These are phyloP conservation scores for Wakefieldia striispora DNA, from an alignment of 768 basidiomycete species.

Conservation along the genomic window DNA sequence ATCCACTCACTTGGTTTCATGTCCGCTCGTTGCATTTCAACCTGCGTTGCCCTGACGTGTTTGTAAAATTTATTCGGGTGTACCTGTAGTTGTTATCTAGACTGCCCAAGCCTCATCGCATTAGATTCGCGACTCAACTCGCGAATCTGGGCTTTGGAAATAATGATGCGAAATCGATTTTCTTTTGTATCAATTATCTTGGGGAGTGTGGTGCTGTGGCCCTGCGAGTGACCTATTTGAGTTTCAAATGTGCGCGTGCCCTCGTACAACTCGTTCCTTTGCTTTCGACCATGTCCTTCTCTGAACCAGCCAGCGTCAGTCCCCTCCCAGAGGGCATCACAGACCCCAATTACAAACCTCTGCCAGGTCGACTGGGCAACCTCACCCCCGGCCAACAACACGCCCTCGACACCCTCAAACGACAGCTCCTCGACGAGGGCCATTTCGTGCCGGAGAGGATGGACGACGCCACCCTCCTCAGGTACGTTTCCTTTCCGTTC, in stretches of 20 bases:
- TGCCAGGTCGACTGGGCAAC: conserved; percentile 79
- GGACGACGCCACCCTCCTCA: conserved; percentile 68
- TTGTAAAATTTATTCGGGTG: conserved; percentile 13
- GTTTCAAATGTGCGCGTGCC: conserved; percentile 7
- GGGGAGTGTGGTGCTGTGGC: no score
- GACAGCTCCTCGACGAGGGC: conserved; percentile 59
- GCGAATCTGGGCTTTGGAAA: conserved; percentile 30
- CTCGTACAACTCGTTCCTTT: neutral
- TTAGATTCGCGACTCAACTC: conserved; percentile 35
- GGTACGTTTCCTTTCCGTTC: conserved; percentile 38
- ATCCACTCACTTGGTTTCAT: conserved; percentile 6
- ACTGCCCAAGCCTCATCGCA: conserved; percentile 31
- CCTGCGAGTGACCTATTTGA: conserved; percentile 7
- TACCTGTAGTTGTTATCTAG: conserved; percentile 28
- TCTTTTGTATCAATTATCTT: neutral
- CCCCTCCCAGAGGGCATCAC: conserved; percentile 58
- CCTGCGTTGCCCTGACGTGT: conserved; percentile 28
- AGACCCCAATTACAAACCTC: conserved; percentile 62
- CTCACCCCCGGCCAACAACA: conserved; percentile 60
- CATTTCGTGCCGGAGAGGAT: conserved; percentile 61
- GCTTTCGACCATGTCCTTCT: conserved; percentile 27
- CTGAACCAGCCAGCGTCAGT: conserved; percentile 48
- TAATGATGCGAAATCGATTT: conserved; percentile 31
- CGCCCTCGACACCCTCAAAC: conserved; percentile 66
- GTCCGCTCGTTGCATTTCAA: conserved; percentile 31